Base-by-base conservation (phyloP, 305 asterid genomes). In the Coffea humblotiana region DNA sequence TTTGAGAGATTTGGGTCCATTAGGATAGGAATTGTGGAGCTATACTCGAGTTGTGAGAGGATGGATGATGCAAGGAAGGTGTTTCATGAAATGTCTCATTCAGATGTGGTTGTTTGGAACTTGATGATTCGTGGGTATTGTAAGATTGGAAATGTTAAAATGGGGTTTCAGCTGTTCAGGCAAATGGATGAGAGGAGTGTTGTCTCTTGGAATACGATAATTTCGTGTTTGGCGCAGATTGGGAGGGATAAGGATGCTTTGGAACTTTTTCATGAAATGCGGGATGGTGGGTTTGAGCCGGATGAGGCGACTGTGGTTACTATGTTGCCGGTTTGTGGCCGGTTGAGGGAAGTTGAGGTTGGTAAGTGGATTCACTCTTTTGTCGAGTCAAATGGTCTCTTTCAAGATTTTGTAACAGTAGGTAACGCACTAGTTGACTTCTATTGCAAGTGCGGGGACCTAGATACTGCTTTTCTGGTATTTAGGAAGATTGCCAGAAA, bases 111-210 rank as follows among this genome's bases (percentile, higher is more conserved):
- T 14, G 74, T 90, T 74, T 90, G 94, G 93, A 91, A 91, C 80
- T 87, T 91, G 85, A 89, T 90, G 91, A 71, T 91, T 74, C 90
- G 85, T 76, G 97, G 97, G 71, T 90, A 85, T 86, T 88, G 89
- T 74, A 79, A 52, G 35, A 71, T 18, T 65, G 93, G 94, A 47
- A 79, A 87, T 82, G 80, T 90, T 47, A 90, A 87, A 8, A 79
- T 68, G 79, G 94, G 97, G 11, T 87, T 87, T 78, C 66, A 51
- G 32, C 48, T 88, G 61, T 90, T 91, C 68, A 87, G 86, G 82
- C 77, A 76, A 75, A 90, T 89, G 93, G 85, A 69, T 49, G 91
- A 89, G 79, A 84, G 84, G 84, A 90, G 72, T 74, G 82, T 86
- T 52, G 85, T 85, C 64, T 89, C 97, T 70, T 91, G 96, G 96